A percentile compares a stretch with the other conserved stretches of the same genome.
These are phyloP conservation scores for Zalaria sp. DNA, from an alignment of 2,329 filamentous ascomycete species.

Conservation along the genomic window DNA sequence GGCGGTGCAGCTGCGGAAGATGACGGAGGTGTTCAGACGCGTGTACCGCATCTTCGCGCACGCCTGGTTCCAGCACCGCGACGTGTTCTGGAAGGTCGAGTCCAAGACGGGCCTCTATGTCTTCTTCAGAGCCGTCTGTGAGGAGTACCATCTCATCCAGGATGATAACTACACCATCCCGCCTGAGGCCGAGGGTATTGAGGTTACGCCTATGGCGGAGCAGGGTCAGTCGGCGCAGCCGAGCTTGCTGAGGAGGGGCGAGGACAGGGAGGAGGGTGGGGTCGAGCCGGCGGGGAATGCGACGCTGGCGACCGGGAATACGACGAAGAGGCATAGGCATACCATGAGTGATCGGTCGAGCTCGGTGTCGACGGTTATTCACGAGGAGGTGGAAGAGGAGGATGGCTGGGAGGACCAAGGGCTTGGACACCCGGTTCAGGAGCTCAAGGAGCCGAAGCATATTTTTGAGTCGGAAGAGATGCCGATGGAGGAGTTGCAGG, in stretches of 20 bases:
- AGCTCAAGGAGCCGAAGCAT: conserved; percentile 6
- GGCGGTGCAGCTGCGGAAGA: conserved; percentile 56
- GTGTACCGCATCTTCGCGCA: conserved; percentile 96
- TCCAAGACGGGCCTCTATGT: conserved; percentile 82
- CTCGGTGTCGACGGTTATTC: conserved; percentile 66
- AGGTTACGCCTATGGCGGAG: conserved; percentile 22
- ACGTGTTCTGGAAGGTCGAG: conserved; percentile 91
- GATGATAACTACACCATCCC: conserved; percentile 94
- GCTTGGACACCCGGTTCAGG: conserved; percentile 4
- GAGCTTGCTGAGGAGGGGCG: conserved; percentile 20
- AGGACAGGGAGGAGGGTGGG: conserved; percentile 9
- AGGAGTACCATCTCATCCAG: conserved; percentile 76
- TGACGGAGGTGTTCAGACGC: conserved; percentile 88
- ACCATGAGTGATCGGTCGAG: conserved; percentile 62
- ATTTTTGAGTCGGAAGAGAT: background rate
- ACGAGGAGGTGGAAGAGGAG: conserved; percentile 58
- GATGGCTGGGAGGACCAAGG: conserved; percentile 10
- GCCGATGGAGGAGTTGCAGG: conserved; percentile 7
- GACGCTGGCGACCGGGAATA: conserved; percentile 45
- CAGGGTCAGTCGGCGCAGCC: conserved; percentile 5
- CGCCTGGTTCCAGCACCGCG: conserved; percentile 94
- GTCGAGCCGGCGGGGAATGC: conserved; percentile 22
- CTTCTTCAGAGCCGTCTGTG: conserved; percentile 94
- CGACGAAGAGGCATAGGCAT: conserved; percentile 71
- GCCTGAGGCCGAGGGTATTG: conserved; percentile 76